phyloP scores from a whole-genome alignment of 2,329 filamentous ascomycete genomes.

The Colletotrichum liriopes region DNA sequence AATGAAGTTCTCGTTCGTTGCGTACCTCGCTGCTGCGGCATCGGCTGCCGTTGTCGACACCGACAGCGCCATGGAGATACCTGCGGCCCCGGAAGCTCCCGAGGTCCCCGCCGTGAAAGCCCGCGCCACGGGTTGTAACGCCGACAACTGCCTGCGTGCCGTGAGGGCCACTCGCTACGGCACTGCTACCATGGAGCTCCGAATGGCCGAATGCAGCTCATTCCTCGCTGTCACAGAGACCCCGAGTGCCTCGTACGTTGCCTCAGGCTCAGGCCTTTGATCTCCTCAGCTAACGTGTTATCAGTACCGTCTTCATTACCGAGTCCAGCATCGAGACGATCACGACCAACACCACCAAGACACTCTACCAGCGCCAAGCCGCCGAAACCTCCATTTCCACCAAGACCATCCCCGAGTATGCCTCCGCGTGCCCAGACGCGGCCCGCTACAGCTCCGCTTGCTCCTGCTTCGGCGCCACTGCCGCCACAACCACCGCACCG shows the following conservation, averaged over 20 bases:
- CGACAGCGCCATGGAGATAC: too few species aligned
- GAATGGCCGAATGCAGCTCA: constrained; percentile 57
- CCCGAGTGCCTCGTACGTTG: constrained; percentile 56
- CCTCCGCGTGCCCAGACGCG: constrained; percentile 45
- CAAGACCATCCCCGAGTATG: constrained; percentile 63
- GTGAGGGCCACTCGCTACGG: constrained; percentile 59
- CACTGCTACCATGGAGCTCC: constrained; percentile 48
- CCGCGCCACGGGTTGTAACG: constrained; percentile 49
- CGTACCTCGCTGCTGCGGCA: constrained; percentile 54
- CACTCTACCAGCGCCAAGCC: constrained; percentile 46
- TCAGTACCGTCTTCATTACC: constrained; percentile 35
- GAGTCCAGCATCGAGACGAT: constrained; percentile 28
- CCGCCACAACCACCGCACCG: constrained; percentile 52
- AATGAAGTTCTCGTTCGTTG: constrained; percentile 58
- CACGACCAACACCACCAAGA: constrained; percentile 25
- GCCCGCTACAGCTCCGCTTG: constrained; percentile 48
- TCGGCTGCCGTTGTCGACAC: constrained; percentile 52
- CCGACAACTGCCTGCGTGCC: constrained; percentile 63
- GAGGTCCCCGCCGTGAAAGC: constrained; percentile 31
- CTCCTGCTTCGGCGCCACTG: constrained; percentile 48
- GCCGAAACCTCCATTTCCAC: constrained; percentile 63
- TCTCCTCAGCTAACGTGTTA: neutral
- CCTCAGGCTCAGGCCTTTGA: too few species aligned
- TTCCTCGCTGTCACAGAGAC: constrained; percentile 58
- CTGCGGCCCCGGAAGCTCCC: constrained; percentile 9